These are phyloP conservation scores for Boletus smithii DNA, from an alignment of 1,284 basidiomycete species.

Conservation along the genomic window DNA sequence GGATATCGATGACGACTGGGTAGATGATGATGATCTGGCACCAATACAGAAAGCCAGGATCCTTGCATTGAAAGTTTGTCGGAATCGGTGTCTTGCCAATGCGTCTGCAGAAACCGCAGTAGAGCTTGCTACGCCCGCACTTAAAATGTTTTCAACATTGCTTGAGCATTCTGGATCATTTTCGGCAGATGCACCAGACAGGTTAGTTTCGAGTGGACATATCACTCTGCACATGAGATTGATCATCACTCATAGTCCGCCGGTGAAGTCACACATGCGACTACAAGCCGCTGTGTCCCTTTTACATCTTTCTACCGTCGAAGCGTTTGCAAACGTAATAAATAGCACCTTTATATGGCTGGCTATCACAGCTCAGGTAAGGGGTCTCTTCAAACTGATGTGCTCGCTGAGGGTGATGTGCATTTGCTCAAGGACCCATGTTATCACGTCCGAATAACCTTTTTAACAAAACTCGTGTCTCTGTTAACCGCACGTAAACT, in stretches of 20 bases:
- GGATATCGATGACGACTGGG: constrained; percentile 74
- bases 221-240: constrained; percentile 2
- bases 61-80: constrained; percentile 72
- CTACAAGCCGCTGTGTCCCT: constrained; percentile 80
- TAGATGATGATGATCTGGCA: constrained; percentile 59
- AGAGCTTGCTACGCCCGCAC: constrained; percentile 67
- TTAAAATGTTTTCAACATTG: constrained; percentile 71
- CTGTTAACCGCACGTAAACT: constrained; percentile 63
- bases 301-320: constrained; percentile 73
- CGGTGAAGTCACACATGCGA: constrained; percentile 67
- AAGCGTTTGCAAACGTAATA: constrained; percentile 60
- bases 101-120: constrained; percentile 56
- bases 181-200: constrained; percentile 55
- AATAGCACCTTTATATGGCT: constrained; percentile 64
- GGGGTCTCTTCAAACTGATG: neutral
- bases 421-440: constrained; percentile 66
- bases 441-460: constrained; percentile 79
- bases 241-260: constrained; percentile 41
- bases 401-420: neutral
- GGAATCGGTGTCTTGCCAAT: constrained; percentile 74
- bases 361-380: constrained; percentile 76
- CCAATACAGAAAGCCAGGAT: constrained; percentile 65
- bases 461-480: constrained; percentile 73
- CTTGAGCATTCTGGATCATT: constrained; percentile 67
- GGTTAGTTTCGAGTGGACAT: constrained; percentile 44